Evolutionary conservation across 129 eudicot species (phyloP).

Genomic region (Logfia minima): DNA sequence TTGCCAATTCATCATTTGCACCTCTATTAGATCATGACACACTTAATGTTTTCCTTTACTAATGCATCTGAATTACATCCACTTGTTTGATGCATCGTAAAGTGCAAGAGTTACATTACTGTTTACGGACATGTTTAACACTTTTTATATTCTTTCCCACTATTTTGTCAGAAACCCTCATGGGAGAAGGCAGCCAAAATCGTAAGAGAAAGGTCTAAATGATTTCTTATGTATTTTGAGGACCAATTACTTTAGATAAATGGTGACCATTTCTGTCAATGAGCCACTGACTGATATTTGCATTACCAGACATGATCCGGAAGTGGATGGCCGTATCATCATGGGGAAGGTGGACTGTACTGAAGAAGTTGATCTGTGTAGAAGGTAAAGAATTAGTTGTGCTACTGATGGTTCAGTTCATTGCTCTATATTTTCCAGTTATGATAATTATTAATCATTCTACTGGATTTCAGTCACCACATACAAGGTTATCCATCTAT

Average conservation of each 20-base stretch:
- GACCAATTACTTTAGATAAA: background rate
- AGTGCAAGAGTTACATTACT: background rate
- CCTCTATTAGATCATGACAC: constrained; percentile 14
- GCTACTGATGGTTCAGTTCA: constrained; percentile 13
- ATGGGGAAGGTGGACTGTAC: constrained; percentile 96
- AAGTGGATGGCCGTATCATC: constrained; percentile 84
- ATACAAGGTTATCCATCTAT: constrained; percentile 98
- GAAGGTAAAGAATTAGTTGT: constrained; percentile 53
- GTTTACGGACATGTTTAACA: background rate
- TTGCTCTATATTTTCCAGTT: constrained; percentile 1
- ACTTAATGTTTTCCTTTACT: background rate
- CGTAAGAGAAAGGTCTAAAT: constrained; percentile 67
- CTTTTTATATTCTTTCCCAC: background rate
- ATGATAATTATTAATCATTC: constrained; percentile 14
- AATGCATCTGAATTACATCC: background rate
- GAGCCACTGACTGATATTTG: constrained; percentile 23
- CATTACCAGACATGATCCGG: constrained; percentile 83
- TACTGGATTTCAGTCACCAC: constrained; percentile 72
- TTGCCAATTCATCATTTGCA: constrained; percentile 9
- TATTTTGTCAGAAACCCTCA: constrained; percentile 78
- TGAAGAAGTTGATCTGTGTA: constrained; percentile 82
- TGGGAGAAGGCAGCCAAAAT: constrained; percentile 99
- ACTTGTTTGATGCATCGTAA: constrained; percentile 11
- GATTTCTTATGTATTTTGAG: constrained; percentile 15
- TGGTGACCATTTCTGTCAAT: constrained; percentile 17